Evolutionary conservation across 306 rosid genomes (phyloP).

Genomic region (Quillaja saponaria): DNA sequence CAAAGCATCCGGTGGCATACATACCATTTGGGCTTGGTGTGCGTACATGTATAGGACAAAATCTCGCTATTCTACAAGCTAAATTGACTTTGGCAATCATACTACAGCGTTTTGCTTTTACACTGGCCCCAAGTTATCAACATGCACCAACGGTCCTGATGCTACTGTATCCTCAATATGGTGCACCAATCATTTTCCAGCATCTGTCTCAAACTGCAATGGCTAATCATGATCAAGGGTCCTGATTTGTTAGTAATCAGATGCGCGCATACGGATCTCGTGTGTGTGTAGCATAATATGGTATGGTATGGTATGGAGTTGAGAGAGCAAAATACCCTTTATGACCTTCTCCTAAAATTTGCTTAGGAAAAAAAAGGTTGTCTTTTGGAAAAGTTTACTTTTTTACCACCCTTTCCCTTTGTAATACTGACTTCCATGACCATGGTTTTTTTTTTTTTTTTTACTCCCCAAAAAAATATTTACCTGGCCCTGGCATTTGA

Average conservation of each 20-base stretch:
- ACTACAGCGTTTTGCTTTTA: constrained; percentile 82
- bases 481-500: constrained; percentile 45
- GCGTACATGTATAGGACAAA: constrained; percentile 89
- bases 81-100: constrained; percentile 71
- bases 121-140: constrained; percentile 78
- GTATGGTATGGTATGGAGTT: too few relatives aligned
- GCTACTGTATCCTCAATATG: constrained; percentile 91
- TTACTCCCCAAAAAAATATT: constrained; percentile 27
- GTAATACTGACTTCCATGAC: constrained; percentile 23
- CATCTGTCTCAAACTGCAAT: constrained; percentile 12
- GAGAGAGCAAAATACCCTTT: not conserved
- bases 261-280: constrained; percentile 5
- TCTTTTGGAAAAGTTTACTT: too few relatives aligned
- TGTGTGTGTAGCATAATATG: constrained; percentile 19
- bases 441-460: constrained; percentile 5
- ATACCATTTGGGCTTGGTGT: constrained; percentile 84
- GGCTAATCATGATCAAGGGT: constrained; percentile 24
- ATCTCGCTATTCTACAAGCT: constrained; percentile 78
- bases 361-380: too few relatives aligned
- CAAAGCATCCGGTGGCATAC: constrained; percentile 68
- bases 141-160: constrained; percentile 96
- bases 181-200: constrained; percentile 77
- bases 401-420: constrained; percentile 10
- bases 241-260: constrained; percentile 32
- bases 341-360: too few relatives aligned